Base-by-base conservation (phyloP, 228 moss, liverwort and hornwort genomes). In the Sphagnum fallax region DNA sequence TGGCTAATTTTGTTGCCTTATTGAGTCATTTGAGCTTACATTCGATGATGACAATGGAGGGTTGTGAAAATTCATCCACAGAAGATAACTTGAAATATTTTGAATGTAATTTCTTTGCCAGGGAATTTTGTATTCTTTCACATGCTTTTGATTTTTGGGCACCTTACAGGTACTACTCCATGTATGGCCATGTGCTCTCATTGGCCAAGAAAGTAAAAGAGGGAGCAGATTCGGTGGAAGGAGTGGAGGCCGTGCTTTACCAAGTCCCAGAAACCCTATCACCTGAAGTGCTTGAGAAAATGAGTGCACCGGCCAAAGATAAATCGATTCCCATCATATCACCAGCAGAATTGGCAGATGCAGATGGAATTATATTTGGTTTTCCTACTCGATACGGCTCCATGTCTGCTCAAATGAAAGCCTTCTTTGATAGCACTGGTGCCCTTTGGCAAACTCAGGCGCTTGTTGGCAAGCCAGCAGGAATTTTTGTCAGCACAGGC, bases 351-450 rank as follows among this genome's bases (percentile, higher is more conserved):
- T 74, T 93, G 71, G 65, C 85, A 4, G 80, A 80, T 64, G 93
- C 89, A 0, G 93, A 93, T 68, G 93, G 75, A 0, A 71, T 85
- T 32, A 65, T 93, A 65, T 93, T 93, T 18, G 93, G 93, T 49
- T 57, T 84, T 47, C 93, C 93, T 1, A 91, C 93, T 0, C 80
- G 93, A 61, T 93, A 83, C 63, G 93, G 93, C 52, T 72, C 79
- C 47, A 93, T 93, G 93, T 82, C 87, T 10, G 89, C 93, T 2
- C 93, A 93, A 62, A 91, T 93, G 91, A 93, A 93, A 71, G 83
- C 88, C 0, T 93, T 93, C 52, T 89, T 93, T 48, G 93, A 93
- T 67, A 64, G 89, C 1, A 93, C 93, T 7, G 91, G 93, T 6
- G 47, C 69, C 4, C 61, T 91, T 13, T 93, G 89, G 89, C 66